phyloP scores from a whole-genome alignment of 2,329 filamentous ascomycete genomes.

The Apiospora marii region DNA sequence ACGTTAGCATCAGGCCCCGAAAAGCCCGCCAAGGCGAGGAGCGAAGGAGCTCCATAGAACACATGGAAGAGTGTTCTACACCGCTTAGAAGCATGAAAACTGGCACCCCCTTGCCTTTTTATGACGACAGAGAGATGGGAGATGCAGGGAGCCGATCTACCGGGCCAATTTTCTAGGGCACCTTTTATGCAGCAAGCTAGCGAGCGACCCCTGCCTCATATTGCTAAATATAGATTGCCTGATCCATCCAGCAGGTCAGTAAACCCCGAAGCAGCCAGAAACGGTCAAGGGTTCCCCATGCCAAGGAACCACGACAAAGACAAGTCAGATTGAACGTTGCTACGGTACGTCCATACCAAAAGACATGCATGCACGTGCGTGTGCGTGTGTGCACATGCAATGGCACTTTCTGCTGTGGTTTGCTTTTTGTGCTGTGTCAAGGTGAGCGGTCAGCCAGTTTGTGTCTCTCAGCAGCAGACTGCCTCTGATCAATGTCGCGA shows the following conservation, averaged over 20 bases:
- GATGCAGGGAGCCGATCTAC: constrained; percentile 20
- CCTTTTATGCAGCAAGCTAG: constrained; percentile 15
- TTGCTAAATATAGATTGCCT: constrained; percentile 11
- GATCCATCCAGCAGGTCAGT: neutral
- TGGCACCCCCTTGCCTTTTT: neutral
- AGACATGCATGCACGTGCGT: neutral
- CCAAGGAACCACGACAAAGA: constrained; percentile 13
- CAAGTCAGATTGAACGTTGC: constrained; percentile 19
- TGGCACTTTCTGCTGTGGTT: neutral
- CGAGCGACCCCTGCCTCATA: neutral
- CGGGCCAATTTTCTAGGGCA: constrained; percentile 19
- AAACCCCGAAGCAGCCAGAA: constrained; percentile 7
- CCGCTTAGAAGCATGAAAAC: constrained; percentile 18
- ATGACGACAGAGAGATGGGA: constrained; percentile 20
- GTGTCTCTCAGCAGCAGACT: neutral
- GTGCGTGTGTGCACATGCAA: neutral
- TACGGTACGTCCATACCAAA: neutral
- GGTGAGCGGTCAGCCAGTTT: neutral
- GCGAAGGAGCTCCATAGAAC: neutral
- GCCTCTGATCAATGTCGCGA: neutral
- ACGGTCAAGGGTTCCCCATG: constrained; percentile 19
- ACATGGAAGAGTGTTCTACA: constrained; percentile 3
- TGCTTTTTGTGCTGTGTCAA: neutral
- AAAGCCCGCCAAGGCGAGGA: neutral
- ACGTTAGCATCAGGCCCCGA: neutral